Base-by-base conservation (phyloP, 108 stramenopile genomes). In the Skeletonema potamos region DNA sequence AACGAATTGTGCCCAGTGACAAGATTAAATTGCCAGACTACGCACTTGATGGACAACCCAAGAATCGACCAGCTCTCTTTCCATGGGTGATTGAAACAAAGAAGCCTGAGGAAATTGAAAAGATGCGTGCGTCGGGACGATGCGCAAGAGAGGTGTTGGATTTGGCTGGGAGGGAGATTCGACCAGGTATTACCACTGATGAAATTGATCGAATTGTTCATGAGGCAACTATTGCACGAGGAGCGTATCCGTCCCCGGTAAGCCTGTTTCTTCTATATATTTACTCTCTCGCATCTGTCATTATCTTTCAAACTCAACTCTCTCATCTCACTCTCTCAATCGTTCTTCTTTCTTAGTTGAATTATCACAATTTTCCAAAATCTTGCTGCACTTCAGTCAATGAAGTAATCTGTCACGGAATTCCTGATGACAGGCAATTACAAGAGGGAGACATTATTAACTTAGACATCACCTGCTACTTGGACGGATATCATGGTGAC, bases 331-430 rank as follows among this genome's bases (percentile, higher is more conserved):
- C n/a, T n/a, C n/a, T n/a, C n/a, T n/a, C n/a, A n/a, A n/a, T n/a
- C n/a, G n/a, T n/a, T n/a, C n/a, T n/a, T n/a, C n/a, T n/a, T n/a
- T n/a, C n/a, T n/a, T n/a, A n/a, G n/a, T 74, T 99, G 43, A 99
- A 98, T 77, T 99, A 99, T 79, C 93, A 94, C 41, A 92, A 96
- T 34, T 99, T 98, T 77, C 98, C 98, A 15, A 99, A 99, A 85
- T 87, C 87, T 57, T 95, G 98, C 51, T 99, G 99, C 77, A 98
- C 98, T 0, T 92, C 89, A 3, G 95, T 99, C 32, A 99, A 99
- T 71, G 98, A 99, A 83, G 96, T 99, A 5, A 93, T 99, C 51
- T 99, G 98, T 79, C 99, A 99, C 80, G 99, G 99, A 37, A 99
- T 99, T 61, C 99, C 99, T 29, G 99, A 99, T 78, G 77, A 75